Evolutionary conservation across 495 filamentous ascomycete genomes (phyloP), one percentile per base, ranked within the genome.

Genomic region (Annulohypoxylon nitens): DNA sequence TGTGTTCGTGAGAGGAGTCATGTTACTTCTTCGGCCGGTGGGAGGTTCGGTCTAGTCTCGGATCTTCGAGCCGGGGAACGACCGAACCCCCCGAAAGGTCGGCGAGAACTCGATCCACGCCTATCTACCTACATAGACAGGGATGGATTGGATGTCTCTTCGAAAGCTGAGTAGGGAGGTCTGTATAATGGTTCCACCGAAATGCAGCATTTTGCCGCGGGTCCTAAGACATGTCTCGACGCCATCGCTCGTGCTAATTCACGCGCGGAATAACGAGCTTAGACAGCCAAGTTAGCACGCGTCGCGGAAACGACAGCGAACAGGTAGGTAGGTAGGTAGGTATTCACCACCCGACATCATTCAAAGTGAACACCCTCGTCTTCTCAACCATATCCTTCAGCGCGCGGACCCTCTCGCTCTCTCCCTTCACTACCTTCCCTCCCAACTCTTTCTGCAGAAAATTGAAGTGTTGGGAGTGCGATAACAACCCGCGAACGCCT

Each of bases 401-500:
- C 61, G 10, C 33, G 12, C 57, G 33, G 0, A 69, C 39, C 9
- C 71, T 62, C n/a, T 70, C 50, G 54, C 30, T 71, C 3, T 18
- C 43, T 1, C 64, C 63, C 3, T 64, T 7, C 6, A 9, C 30
- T 8, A 34, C 14, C 36, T 41, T 23, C 2, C 67, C 53, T 5
- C 67, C 67, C 12, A 74, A 58, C 26, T 68, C 72, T 18, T 20
- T 51, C 59, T 71, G 67, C 3, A 75, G 57, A 9, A 75, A 41
- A 12, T 66, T 16, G 59, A 71, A 67, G 41, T 67, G 55, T 16
- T 45, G 71, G 7, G 72, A 45, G 34, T 68, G 63, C 0, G 67
- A 70, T 10, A 75, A 7, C 36, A 71, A 26, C 0, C 73, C 73
- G 9, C 25, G 12, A 4, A 30, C 53, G n/a, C 37, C 53, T 18